Conservation (phyloP, 306 rosid genomes). For the Medicago ruthenica region DNA sequence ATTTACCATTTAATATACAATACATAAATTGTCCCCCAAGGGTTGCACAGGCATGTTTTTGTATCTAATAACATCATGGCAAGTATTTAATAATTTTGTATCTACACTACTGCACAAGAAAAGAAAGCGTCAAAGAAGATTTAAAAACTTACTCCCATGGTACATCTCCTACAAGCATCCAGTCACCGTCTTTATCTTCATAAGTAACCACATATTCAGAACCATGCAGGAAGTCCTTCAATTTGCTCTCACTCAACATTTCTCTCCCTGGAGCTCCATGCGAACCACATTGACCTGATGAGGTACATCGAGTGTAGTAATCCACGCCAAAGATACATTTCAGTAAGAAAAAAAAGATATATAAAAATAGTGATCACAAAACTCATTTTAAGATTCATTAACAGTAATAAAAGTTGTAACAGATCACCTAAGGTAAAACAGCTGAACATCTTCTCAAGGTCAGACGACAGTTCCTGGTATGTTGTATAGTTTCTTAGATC, state of each 20-base stretch:
- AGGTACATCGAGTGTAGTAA: constrained; percentile 31
- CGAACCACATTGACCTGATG: constrained; percentile 52
- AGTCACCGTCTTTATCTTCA: constrained; percentile 55
- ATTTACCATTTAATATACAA: too few species aligned
- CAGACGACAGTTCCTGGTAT: constrained; percentile 81
- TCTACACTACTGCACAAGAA: background rate
- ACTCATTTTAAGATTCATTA: background rate
- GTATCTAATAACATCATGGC: too few species aligned
- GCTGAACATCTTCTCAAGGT: constrained; percentile 94
- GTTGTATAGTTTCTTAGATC: constrained; percentile 74
- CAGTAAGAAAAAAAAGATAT: too few species aligned
- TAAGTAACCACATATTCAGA: constrained; percentile 52
- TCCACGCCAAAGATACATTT: too few species aligned
- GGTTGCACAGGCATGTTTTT: too few species aligned
- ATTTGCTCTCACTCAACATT: constrained; percentile 52
- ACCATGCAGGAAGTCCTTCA: constrained; percentile 52
- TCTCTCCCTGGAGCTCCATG: constrained; percentile 51
- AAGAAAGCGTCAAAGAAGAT: background rate
- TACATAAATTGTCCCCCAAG: too few species aligned
- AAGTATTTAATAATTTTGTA: too few species aligned
- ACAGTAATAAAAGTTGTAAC: constrained; percentile 24
- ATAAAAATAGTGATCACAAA: constrained; percentile 11
- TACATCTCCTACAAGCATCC: constrained; percentile 59
- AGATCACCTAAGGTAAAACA: constrained; percentile 81
- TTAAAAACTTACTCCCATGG: constrained; percentile 66